phyloP scores from a whole-genome alignment of 106 monocot species.

The Xerophyta viscosa region DNA sequence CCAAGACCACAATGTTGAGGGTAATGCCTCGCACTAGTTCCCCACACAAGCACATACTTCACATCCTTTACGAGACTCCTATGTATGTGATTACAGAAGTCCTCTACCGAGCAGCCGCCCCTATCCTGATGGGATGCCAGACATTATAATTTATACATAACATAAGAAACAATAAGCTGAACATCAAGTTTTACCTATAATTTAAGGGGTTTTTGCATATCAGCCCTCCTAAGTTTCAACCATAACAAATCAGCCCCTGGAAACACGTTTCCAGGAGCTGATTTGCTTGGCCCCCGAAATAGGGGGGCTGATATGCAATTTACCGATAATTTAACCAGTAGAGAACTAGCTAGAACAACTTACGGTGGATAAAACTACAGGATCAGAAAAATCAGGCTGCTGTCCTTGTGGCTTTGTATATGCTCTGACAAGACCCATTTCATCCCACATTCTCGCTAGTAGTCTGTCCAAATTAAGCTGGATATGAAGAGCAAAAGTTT shows the following conservation, averaged over 20 bases:
- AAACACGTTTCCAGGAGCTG: no score
- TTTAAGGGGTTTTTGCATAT: no score
- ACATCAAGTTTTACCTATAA: neutral
- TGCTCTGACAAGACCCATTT: constrained; percentile 94
- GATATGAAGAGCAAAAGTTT: constrained; percentile 5
- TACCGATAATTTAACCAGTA: no score
- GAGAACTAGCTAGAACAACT: constrained; percentile 16
- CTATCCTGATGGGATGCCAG: constrained; percentile 55
- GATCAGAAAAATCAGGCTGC: constrained; percentile 93
- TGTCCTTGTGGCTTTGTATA: constrained; percentile 99
- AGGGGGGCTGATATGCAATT: no score
- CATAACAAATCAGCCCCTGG: no score
- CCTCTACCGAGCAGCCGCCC: constrained; percentile 96
- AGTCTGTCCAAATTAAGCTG: constrained; percentile 98
- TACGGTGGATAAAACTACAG: constrained; percentile 91
- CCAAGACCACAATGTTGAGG: constrained; percentile 92
- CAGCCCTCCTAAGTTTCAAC: no score
- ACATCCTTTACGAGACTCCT: constrained; percentile 84
- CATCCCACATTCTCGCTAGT: constrained; percentile 97
- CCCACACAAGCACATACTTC: constrained; percentile 99
- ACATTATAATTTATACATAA: neutral
- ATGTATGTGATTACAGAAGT: constrained; percentile 99
- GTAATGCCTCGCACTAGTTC: constrained; percentile 88
- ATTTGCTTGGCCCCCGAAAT: no score
- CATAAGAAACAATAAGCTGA: neutral